Evolutionary conservation across 805 yeast species (phyloP).

Genomic region (Hemisphaericaspora nanyangensis): DNA sequence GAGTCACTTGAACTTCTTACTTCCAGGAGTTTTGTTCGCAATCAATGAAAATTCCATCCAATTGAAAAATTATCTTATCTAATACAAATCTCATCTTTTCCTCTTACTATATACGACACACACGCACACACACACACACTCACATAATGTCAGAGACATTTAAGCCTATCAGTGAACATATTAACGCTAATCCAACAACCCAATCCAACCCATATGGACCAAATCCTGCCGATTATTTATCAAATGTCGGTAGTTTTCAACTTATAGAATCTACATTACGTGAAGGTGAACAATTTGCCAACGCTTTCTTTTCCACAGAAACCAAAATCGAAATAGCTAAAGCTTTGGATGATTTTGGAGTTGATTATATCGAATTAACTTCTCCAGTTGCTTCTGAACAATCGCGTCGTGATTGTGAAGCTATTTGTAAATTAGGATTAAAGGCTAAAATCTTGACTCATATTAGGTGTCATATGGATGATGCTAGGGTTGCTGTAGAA

Average conservation of each 20-base stretch:
- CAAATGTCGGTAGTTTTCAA: conserved; percentile 86
- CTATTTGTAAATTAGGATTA: conserved; percentile 94
- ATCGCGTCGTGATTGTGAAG: conserved; percentile 90
- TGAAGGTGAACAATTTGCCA: conserved; percentile 99
- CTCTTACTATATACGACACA: too few relatives aligned
- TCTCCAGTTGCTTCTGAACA: conserved; percentile 98
- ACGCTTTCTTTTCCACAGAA: conserved; percentile 91
- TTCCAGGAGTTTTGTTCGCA: too few relatives aligned
- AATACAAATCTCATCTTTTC: too few relatives aligned
- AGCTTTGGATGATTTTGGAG: conserved; percentile 97
- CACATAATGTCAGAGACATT: conserved; percentile 25
- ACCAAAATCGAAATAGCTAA: conserved; percentile 95
- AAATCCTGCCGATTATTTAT: conserved; percentile 86
- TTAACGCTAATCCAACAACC: not conserved
- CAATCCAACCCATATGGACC: conserved; percentile 84
- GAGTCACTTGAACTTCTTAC: too few relatives aligned
- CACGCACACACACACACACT: not conserved
- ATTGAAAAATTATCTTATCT: too few relatives aligned
- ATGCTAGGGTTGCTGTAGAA: conserved; percentile 93
- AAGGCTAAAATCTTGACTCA: conserved; percentile 95
- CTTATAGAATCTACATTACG: conserved; percentile 92
- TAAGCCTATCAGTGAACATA: conserved; percentile 1
- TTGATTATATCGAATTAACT: conserved; percentile 94
- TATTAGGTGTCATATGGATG: conserved; percentile 98
- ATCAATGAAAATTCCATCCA: too few relatives aligned